These are phyloP conservation scores for Rhododendron mucronatum DNA, from an alignment of 148 eudicot species.

Conservation along the genomic window DNA sequence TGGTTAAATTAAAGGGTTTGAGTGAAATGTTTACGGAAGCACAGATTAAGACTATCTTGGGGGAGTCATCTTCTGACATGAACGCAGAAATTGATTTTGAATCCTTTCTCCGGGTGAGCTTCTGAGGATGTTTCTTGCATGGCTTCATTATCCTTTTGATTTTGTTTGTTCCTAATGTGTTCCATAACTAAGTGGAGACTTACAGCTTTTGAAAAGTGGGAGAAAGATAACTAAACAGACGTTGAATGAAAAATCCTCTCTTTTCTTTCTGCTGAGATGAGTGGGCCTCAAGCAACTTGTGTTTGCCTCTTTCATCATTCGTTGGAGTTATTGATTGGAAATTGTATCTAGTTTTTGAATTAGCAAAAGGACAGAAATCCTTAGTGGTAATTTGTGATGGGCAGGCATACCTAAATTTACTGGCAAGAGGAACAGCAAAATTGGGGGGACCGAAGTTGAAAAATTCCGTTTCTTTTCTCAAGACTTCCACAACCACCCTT, in stretches of 20 bases:
- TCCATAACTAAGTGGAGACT: neutral
- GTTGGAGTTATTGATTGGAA: neutral
- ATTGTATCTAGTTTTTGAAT: neutral
- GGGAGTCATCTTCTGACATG: constrained; percentile 52
- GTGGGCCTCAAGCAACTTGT: neutral
- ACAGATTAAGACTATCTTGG: constrained; percentile 52
- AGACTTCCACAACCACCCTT: constrained; percentile 75
- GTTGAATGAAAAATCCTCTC: neutral
- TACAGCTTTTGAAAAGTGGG: neutral
- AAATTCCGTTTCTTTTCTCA: constrained; percentile 65
- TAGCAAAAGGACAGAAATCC: neutral
- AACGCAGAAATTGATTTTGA: constrained; percentile 72
- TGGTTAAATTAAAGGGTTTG: constrained; percentile 58
- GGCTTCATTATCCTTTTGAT: neutral
- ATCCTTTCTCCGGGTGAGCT: constrained; percentile 75
- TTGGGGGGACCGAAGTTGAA: constrained; percentile 40
- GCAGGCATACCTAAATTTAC: constrained; percentile 62
- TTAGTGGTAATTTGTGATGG: constrained; percentile 10
- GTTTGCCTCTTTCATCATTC: neutral
- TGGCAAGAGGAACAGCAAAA: constrained; percentile 54
- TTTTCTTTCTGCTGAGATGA: neutral
- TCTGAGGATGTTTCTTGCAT: neutral
- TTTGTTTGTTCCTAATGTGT: neutral
- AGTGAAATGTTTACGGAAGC: constrained; percentile 43
- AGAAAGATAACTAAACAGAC: neutral